Conservation (phyloP, 2,329 filamentous ascomycete species). For the Leptodontidium sp. region DNA sequence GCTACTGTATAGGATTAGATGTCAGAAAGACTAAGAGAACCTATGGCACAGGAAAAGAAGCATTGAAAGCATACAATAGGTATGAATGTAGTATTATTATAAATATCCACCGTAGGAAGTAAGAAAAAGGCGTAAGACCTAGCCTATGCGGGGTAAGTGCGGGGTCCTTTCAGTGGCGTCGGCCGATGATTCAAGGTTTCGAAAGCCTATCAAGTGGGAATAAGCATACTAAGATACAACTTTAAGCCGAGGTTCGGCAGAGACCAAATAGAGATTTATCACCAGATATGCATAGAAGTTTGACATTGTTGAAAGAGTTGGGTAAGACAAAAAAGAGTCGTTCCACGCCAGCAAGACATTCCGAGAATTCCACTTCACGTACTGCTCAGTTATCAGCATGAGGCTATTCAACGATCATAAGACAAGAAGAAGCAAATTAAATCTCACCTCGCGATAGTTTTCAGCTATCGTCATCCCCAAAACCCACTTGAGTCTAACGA, state of each 20-base stretch:
- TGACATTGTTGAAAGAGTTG: too few species aligned
- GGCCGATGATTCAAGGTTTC: not conserved
- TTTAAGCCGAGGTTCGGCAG: not conserved
- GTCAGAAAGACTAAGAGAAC: not conserved
- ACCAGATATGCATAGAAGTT: not conserved
- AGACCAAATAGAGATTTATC: not conserved
- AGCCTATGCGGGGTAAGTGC: constrained; percentile 4
- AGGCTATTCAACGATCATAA: not conserved
- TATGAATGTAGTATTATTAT: not conserved
- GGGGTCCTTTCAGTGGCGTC: constrained; percentile 1
- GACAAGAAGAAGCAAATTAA: not conserved
- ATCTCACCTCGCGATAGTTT: not conserved
- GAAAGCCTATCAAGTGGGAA: not conserved
- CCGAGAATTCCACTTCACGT: not conserved
- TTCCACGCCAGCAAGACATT: not conserved
- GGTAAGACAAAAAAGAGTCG: too few species aligned
- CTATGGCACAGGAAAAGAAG: not conserved
- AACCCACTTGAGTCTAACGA: not conserved
- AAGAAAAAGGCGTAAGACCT: not conserved
- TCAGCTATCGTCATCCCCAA: not conserved
- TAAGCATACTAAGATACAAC: not conserved
- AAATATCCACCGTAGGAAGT: not conserved
- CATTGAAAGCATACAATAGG: not conserved
- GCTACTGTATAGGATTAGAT: not conserved
- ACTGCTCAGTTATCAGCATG: not conserved